Evolutionary conservation across 2,329 filamentous ascomycete genomes (phyloP).

Genomic region (Nigrograna mackinnonii): DNA sequence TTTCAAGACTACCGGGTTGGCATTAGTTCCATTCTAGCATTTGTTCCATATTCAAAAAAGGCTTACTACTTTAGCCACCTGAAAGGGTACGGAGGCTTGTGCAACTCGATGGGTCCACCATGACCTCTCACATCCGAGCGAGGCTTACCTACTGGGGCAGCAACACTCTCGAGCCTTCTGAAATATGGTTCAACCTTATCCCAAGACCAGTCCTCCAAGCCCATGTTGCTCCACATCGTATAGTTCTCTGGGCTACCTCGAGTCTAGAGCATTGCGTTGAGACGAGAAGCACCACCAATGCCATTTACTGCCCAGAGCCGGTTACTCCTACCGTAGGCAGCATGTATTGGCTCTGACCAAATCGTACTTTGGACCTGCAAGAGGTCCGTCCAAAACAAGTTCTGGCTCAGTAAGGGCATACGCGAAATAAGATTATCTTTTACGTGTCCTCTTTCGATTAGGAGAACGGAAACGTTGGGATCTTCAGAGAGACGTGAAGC

Average conservation of each 20-base stretch:
- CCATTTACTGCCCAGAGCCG: slow-evolving; percentile 13
- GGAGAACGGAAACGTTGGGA: slow-evolving; percentile 11
- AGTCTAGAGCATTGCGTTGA: slow-evolving; percentile 17
- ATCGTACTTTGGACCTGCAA: slow-evolving; percentile 10
- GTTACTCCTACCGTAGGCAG: slow-evolving; percentile 9
- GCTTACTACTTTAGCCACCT: slow-evolving; percentile 16
- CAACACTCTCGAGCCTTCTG: slow-evolving; percentile 12
- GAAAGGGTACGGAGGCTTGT: slow-evolving; percentile 11
- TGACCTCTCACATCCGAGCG: slow-evolving; percentile 9
- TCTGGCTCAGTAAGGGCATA: slow-evolving; percentile 13
- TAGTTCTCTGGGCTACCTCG: slow-evolving; percentile 15
- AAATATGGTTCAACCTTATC: slow-evolving; percentile 15
- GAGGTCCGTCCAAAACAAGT: slow-evolving; percentile 8
- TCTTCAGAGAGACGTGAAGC: slow-evolving; percentile 14
- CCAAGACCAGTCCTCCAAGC: slow-evolving; percentile 12
- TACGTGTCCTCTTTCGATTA: slow-evolving; percentile 15
- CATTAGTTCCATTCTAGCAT: slow-evolving; percentile 6
- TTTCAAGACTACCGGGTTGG: slow-evolving; percentile 7
- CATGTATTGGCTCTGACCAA: slow-evolving; percentile 11
- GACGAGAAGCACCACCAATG: slow-evolving; percentile 13
- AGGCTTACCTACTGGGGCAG: slow-evolving; percentile 2
- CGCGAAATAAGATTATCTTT: slow-evolving; percentile 11
- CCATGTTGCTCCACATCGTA: slow-evolving; percentile 11
- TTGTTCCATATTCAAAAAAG: slow-evolving; percentile 2
- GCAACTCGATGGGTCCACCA: slow-evolving; percentile 10